Base-by-base conservation (phyloP, 768 basidiomycete species). In the Serendipita sp. region DNA sequence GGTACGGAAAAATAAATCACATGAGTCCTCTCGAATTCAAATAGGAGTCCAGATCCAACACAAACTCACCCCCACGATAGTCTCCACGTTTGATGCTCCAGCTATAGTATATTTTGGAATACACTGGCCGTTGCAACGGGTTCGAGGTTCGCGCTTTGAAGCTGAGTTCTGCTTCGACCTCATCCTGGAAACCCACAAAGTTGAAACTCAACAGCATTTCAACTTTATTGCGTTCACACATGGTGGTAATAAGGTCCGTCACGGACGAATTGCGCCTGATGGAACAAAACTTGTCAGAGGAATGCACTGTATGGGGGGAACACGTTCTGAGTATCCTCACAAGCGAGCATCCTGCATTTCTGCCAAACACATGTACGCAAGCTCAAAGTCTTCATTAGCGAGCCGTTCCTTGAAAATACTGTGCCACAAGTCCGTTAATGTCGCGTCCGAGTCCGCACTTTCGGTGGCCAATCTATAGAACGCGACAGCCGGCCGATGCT, bases 141-240 rank as follows among this genome's bases (percentile, higher is more conserved):
- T 99, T 90, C 17, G 86, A 85, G 71, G 97, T 95, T 64, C 94
- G 82, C 4, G 92, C 89, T 72, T 97, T 95, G 77, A 94, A 97
- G 20, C 87, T 81, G 43, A 99, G 76, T 16, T 86, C 83, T 44
- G 81, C 83, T 75, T 96, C 93, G 20, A 98, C 88, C 70, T 95
- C 91, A 61, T 85, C 83, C 44, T 84, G 80, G 64, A 94, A 78
- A 0, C 88, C 90, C 45, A 85, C 78, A 69, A 97, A 98, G 68
- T 89, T 89, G 68, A 90, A 84, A 5, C 82, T 74, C 71, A 92
- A 82, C 13, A 98, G 77, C 65, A 79, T 79, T 60, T 86, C 85
- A 17, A 92, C 81, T 38, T 88, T 84, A 69, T 86, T 81, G 63
- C 85, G 84, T 70, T 96, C 92, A 70, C 95, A 97, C 89, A 97